Evolutionary conservation across 805 yeast genomes (phyloP).

Genomic region (Spencermartinsiella europaea): DNA sequence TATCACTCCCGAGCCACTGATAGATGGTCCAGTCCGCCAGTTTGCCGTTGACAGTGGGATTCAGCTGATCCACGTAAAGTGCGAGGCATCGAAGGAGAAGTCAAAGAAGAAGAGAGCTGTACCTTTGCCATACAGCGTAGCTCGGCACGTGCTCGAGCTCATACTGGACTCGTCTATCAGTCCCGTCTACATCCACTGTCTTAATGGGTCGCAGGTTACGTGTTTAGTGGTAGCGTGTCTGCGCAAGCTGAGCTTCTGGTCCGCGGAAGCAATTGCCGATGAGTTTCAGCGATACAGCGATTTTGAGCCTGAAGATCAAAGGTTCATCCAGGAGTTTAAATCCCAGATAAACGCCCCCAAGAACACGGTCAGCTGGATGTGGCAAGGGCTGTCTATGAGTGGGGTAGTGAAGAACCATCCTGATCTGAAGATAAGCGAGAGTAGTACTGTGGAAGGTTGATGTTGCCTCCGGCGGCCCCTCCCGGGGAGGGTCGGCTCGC

Average conservation of each 20-base stretch:
- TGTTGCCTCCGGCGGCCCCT: neutral
- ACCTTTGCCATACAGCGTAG: conserved; percentile 65
- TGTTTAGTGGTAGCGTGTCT: conserved; percentile 81
- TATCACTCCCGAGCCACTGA: conserved; percentile 71
- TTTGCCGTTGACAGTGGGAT: conserved; percentile 56
- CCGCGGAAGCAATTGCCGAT: conserved; percentile 76
- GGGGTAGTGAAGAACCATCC: conserved; percentile 59
- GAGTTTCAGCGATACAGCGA: conserved; percentile 78
- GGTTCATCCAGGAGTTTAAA: conserved; percentile 73
- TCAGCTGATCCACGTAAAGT: conserved; percentile 60
- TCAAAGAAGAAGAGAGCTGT: conserved; percentile 74
- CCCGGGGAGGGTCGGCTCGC: neutral
- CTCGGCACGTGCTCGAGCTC: conserved; percentile 51
- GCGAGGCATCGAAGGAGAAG: conserved; percentile 48
- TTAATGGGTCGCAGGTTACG: conserved; percentile 85
- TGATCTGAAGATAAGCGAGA: conserved; percentile 6
- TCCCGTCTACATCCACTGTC: conserved; percentile 81
- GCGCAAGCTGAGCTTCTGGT: conserved; percentile 81
- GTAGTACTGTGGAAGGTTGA: neutral
- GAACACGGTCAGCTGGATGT: conserved; percentile 55
- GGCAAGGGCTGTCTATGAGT: conserved; percentile 53
- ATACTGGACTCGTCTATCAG: conserved; percentile 54
- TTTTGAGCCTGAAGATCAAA: conserved; percentile 74
- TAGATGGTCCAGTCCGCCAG: conserved; percentile 37
- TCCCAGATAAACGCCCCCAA: conserved; percentile 57